Evolutionary conservation across 371 early-diverging fungal species (phyloP).

Genomic region (Choanephora cucurbitarum): DNA sequence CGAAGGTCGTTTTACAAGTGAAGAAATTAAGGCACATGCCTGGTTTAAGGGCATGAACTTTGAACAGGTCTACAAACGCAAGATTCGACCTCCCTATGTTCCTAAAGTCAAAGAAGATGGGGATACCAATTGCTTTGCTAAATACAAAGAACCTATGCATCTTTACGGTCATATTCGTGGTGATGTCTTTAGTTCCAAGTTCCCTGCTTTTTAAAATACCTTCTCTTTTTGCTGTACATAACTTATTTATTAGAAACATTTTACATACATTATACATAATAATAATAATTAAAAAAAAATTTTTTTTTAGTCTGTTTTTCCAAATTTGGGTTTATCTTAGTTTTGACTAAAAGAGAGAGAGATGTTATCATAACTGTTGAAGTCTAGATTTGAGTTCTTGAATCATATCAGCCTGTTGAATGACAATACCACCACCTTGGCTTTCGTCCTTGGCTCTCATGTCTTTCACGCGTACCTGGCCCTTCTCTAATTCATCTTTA

Average conservation of each 20-base stretch:
- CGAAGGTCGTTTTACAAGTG: conserved; percentile 82
- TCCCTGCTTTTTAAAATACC: conserved; percentile 39
- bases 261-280: too few relatives aligned
- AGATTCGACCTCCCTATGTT: conserved; percentile 88
- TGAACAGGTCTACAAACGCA: conserved; percentile 69
- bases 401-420: conserved; percentile 67
- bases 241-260: too few relatives aligned
- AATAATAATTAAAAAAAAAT: too few relatives aligned
- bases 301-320: too few relatives aligned
- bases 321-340: too few relatives aligned
- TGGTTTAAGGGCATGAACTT: conserved; percentile 97
- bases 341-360: too few relatives aligned
- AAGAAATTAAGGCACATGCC: conserved; percentile 90
- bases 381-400: conserved; percentile 56
- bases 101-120: conserved; percentile 84
- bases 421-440: conserved; percentile 63
- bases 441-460: conserved; percentile 69
- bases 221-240: too few relatives aligned
- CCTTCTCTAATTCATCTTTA: conserved; percentile 76
- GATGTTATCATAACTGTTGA: conserved; percentile 15
- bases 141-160: conserved; percentile 82
- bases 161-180: conserved; percentile 47
- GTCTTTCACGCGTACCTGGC: conserved; percentile 85
- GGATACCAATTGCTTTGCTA: conserved; percentile 93
- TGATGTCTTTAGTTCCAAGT: conserved; percentile 43